A percentile compares a stretch with the other conserved stretches of the same genome.
These are phyloP conservation scores for Curvularia hawaiiensis DNA, from an alignment of 2,329 filamentous ascomycete species.

Conservation along the genomic window DNA sequence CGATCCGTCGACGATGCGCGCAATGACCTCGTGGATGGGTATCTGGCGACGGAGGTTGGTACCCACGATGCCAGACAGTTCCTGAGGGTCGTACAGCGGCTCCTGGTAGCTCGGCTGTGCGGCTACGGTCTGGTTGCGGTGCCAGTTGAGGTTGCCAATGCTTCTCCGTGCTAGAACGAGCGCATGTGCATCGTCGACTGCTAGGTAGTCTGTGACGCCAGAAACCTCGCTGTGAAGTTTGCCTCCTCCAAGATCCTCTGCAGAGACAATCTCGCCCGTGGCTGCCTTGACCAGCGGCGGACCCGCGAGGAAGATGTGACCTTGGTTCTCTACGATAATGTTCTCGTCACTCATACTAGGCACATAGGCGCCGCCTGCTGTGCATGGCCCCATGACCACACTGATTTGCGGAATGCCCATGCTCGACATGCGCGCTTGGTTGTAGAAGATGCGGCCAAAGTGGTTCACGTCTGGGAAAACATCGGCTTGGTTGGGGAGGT, in stretches of 20 bases:
- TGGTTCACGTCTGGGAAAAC: conserved; percentile 95
- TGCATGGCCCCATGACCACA: conserved; percentile 97
- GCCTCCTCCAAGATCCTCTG: conserved; percentile 89
- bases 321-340: conserved; percentile 94
- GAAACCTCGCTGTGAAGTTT: conserved; percentile 88
- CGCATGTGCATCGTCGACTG: conserved; percentile 92
- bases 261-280: conserved; percentile 88
- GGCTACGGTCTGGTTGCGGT: conserved; percentile 51
- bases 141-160: conserved; percentile 90
- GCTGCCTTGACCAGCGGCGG: conserved; percentile 95
- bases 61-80: conserved; percentile 86
- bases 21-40: conserved; percentile 87
- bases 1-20: conserved; percentile 88
- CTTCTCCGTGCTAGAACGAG: conserved; percentile 83
- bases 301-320: conserved; percentile 96
- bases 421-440: conserved; percentile 92
- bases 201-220: conserved; percentile 93
- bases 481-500: conserved; percentile 91
- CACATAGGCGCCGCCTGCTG: conserved; percentile 93
- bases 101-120: conserved; percentile 63
- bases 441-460: conserved; percentile 97
- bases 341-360: conserved; percentile 97
- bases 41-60: conserved; percentile 88
- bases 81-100: conserved; percentile 77
- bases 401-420: conserved; percentile 90